A percentile compares a stretch with the other conserved stretches of the same genome.
Conservation (phyloP, 441 rosid genomes). For the Pelargonium citronellum region DNA sequence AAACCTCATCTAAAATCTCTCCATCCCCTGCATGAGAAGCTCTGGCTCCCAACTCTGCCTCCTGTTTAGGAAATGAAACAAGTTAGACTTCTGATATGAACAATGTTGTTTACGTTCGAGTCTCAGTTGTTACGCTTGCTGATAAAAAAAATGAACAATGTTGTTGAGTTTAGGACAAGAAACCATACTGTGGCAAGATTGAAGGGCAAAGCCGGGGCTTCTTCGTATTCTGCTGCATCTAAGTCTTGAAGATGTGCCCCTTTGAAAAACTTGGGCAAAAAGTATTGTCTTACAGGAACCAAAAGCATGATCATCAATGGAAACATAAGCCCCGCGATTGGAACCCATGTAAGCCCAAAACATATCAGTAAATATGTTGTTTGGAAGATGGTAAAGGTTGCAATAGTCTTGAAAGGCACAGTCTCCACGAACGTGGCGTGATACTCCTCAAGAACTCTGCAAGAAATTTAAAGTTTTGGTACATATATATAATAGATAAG, state of each 20-base stretch:
- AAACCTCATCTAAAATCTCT: conserved; percentile 58
- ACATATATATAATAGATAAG: not conserved
- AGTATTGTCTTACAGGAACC: conserved; percentile 58
- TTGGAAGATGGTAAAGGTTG: conserved; percentile 58
- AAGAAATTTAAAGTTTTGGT: not conserved
- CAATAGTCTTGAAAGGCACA: conserved; percentile 61
- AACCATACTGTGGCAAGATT: conserved; percentile 12
- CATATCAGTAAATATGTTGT: conserved; percentile 51
- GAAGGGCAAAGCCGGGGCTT: conserved; percentile 55
- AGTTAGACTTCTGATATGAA: no score
- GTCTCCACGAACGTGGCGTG: conserved; percentile 59
- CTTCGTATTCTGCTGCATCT: conserved; percentile 80
- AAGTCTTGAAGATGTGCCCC: conserved; percentile 66
- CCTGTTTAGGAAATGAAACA: not conserved
- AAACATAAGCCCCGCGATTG: conserved; percentile 68
- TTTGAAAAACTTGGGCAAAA: conserved; percentile 61
- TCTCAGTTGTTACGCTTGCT: no score
- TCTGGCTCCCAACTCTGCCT: not conserved
- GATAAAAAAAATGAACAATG: no score
- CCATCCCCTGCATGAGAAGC: conserved; percentile 28
- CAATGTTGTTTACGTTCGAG: no score
- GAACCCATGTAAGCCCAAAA: conserved; percentile 77
- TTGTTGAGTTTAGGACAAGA: no score
- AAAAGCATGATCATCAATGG: conserved; percentile 70
- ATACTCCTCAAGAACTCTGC: conserved; percentile 51